Evolutionary conservation across 2,329 filamentous ascomycete genomes (phyloP), one percentile per base, ranked within the genome.

Genomic region (Elsinoe australis): DNA sequence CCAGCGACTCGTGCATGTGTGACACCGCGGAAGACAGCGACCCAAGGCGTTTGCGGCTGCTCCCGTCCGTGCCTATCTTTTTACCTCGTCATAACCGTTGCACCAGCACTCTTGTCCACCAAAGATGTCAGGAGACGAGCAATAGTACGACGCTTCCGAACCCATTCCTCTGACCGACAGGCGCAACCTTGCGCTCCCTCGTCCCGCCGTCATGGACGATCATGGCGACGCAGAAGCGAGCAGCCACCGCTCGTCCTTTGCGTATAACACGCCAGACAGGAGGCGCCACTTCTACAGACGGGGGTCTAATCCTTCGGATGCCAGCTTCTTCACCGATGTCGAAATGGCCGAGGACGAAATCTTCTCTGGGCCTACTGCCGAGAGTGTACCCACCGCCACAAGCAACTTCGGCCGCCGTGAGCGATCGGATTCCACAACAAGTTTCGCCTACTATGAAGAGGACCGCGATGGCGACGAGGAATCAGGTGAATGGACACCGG

Each of bases 281-380:
- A 56, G 58, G 47, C 54, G 53, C 50, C 53, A 55, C 41, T 54
- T 61, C 51, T 86, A 87, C 65, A 73, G 82, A 47, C 72, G 83
- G 49, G 73, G 74, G 55, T 84, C 82, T 45, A 86, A 86, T 59
- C 46, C 9, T 28, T 39, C 17, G 32, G 47, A 75, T 71, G 67
- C 82, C 28, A 94, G 87, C 67, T 82, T 95, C 57, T 83, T 95
- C 58, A 87, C 87, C 56, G 87, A 95, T 66, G 89, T 96, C n/a
- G 90, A 95, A 64, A 96, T 98, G 92, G 90, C 92, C 15, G 87
- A 94, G 45, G 87, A 95, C 64, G 90, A 96, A 75, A 78, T 94
- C 39, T 98, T 90, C 67, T 83, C 90, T 18, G 92, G 92, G 5
- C 92, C 90, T 5, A 82, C 95, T 60, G 89, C 88, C 48, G 92